Conservation (phyloP, 2,329 filamentous ascomycete species). For the Paracorniculantispora psalliotae region DNA sequence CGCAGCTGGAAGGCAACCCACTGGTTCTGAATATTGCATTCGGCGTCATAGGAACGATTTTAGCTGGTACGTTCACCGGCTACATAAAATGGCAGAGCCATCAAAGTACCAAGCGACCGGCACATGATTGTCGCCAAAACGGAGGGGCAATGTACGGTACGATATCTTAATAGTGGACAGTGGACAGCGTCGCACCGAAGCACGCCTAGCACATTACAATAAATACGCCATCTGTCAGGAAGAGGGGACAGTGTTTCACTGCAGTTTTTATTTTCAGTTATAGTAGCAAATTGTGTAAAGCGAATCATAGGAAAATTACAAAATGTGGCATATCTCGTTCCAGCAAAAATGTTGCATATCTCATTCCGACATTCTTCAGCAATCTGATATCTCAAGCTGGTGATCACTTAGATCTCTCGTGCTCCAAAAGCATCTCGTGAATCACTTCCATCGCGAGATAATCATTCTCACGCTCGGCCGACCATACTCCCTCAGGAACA, state of each 20-base stretch:
- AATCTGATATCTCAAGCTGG: no score
- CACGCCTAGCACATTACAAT: no score
- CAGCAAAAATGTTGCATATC: no score
- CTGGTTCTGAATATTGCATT: conserved; percentile 59
- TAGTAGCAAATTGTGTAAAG: no score
- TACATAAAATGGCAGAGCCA: conserved; percentile 1
- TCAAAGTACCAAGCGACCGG: neutral
- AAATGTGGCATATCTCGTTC: no score
- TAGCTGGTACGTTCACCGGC: neutral
- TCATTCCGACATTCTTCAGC: no score
- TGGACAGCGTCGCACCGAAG: no score
- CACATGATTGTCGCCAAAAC: neutral
- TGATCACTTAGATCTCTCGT: no score
- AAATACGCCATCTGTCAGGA: neutral
- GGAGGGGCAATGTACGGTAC: neutral
- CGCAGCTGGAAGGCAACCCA: conserved; percentile 55
- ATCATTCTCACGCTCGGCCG: conserved; percentile 1
- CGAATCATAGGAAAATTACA: no score
- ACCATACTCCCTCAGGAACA: neutral
- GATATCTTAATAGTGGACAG: neutral
- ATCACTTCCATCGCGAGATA: neutral
- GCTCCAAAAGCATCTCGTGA: neutral
- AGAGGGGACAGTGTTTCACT: neutral
- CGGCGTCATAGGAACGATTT: conserved; percentile 44
- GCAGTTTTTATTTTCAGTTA: no score